Base-by-base conservation (phyloP, 306 rosid genomes). In the Gillenia trifoliata region DNA sequence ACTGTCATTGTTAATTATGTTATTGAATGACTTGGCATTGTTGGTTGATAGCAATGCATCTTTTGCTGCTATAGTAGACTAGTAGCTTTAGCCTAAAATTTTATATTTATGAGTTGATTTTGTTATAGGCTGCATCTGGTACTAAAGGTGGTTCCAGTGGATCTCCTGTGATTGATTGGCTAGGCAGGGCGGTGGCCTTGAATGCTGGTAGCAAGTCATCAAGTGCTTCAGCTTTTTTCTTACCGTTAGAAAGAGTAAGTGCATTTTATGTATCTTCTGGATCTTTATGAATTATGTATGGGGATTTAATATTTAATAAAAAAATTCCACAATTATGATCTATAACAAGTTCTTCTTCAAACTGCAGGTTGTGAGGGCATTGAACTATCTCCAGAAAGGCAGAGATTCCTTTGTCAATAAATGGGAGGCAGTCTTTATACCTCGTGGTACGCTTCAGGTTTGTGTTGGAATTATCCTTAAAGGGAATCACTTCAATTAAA, bases 401-500 rank as follows among this genome's bases (percentile, higher is more conserved):
- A 80, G 84, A 65, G 91, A 91, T 81, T 78, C 87, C 2, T 84
- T 82, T 82, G 86, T 78, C 38, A 83, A 84, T 75, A 89, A 86
- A 83, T 94, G 98, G 97, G 80, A 82, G 79, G 86, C 92, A 22
- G 88, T 91, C 80, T 85, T 87, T 59, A 91, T 94, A 79, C 96
- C 96, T 77, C 97, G 98, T 79, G 98, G 98, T 81, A 91, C 97
- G 22, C 96, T 94, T 81, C 98, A 94, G 98, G 98, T 94, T 87
- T 86, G 94, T 87, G 75, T 82, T 75, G 36, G 67, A 70, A 67
- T 78, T 71, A 38, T 82, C 74, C 81, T 77, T 25, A 1, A 71
- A 76, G 15, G 50, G 23, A 61, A 38, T 76, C 25, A 66, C 57
- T 55, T 38, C 38, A 70, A 33, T 63, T 22, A 34, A 70, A 59